Base-by-base conservation (phyloP, 257 asterid genomes). In the Fraxinus anomala region DNA sequence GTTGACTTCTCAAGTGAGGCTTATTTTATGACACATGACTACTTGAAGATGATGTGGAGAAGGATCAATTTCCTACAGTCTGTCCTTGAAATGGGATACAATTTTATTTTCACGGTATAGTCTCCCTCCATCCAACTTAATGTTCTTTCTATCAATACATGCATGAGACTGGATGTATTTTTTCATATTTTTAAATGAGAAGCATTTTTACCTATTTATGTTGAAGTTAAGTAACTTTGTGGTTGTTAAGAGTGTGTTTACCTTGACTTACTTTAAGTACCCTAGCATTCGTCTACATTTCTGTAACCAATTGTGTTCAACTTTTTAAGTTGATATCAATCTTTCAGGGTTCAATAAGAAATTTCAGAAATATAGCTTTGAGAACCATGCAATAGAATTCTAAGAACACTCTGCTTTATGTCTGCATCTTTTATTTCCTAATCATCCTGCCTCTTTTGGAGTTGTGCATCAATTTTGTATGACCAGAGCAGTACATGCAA, bases 31-130 rank as follows among this genome's bases (percentile, higher is more conserved):
- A 75, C 72, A 8, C 54, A n/a, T 3, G 78, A 75, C 47, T 75
- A 75, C 39, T 75, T 75, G 61, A 63, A 75, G 78, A 75, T 75
- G 78, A 75, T 75, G 78, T 75, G 78, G 78, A 63, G 59, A 24
- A 75, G 78, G 72, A 75, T 42, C 30, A 31, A 75, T 37, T 75
- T 75, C 28, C 47, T 75, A 21, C 54, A 31, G 12, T 19, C 71
- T 14, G 47, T 75, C 36, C 72, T 75, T 39, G 72, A 75, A 66
- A 59, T 36, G 72, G 78, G 78, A 59, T 75, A 75, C 72, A 75
- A 66, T 40, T 75, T 75, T 61, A 23, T 75, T 8, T 75, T 75
- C 72, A 75, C 78, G 56, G 78, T 75, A 75, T 10, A 33, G 33
- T 17, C n/a, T 33, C 40, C 31, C 13, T 63, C 19, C 12, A 26